Percentiles rank a stretch among this genome's conserved stretches.
phyloP scores from a whole-genome alignment of 805 yeast genomes.

The Saccharomycopsis sp. region DNA sequence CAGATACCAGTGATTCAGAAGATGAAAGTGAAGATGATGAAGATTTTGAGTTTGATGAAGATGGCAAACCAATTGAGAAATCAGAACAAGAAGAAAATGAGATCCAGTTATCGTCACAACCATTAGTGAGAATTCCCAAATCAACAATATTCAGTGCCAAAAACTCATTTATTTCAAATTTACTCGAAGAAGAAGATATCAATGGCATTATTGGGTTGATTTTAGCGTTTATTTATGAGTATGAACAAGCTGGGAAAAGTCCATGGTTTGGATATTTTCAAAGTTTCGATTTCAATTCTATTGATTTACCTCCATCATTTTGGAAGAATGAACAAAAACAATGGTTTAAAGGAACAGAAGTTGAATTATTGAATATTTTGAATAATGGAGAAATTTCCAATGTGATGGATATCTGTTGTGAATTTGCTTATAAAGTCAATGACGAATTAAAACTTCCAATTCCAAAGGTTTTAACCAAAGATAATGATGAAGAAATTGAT shows the following conservation, averaged over 20 bases:
- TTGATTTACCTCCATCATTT: constrained; percentile 43
- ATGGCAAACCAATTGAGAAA: constrained; percentile 18
- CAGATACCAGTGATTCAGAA: neutral
- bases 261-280: constrained; percentile 63
- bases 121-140: constrained; percentile 54
- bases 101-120: constrained; percentile 13
- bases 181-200: constrained; percentile 48
- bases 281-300: constrained; percentile 4
- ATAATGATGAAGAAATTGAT: neutral
- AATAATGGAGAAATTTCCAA: constrained; percentile 35
- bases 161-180: constrained; percentile 53
- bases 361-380: constrained; percentile 48
- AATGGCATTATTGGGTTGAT: constrained; percentile 60
- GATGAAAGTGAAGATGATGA: constrained; percentile 1
- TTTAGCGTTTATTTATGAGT: constrained; percentile 63
- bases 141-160: constrained; percentile 44
- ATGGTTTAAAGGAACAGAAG: constrained; percentile 49
- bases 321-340: constrained; percentile 46
- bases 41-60: constrained; percentile 16
- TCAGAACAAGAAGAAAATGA: constrained; percentile 18
- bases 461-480: constrained; percentile 9
- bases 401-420: constrained; percentile 25
- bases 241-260: constrained; percentile 39
- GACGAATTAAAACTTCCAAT: constrained; percentile 8
- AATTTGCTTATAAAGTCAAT: constrained; percentile 25